Percentiles rank a stretch among this genome's conserved stretches.
Evolutionary conservation across 2,329 filamentous ascomycete species (phyloP).

Genomic region (Penicillium corylophilum): DNA sequence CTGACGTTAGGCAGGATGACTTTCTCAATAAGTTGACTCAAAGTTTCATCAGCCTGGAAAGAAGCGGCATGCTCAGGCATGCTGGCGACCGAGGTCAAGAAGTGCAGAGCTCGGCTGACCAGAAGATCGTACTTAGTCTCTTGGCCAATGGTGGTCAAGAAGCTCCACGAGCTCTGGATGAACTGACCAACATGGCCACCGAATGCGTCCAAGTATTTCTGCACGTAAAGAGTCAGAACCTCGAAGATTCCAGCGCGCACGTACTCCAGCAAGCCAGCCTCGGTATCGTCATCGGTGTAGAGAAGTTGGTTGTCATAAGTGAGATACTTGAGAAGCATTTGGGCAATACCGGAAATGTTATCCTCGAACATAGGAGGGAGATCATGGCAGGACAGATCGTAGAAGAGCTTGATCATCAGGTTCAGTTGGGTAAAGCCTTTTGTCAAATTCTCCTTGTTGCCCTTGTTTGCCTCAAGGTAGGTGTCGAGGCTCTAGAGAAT

Average conservation of each 20-base stretch:
- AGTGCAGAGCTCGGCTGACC: constrained; percentile 91
- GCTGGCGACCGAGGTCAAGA: constrained; percentile 83
- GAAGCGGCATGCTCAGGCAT: constrained; percentile 74
- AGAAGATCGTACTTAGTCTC: constrained; percentile 93
- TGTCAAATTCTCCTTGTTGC: constrained; percentile 71
- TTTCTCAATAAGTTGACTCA: constrained; percentile 89
- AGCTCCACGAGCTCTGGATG: constrained; percentile 84
- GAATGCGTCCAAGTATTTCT: constrained; percentile 96
- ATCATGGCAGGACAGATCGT: constrained; percentile 97
- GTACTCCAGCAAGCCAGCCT: constrained; percentile 78
- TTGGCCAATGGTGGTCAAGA: constrained; percentile 80
- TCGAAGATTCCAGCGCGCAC: constrained; percentile 95
- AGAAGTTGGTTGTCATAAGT: constrained; percentile 82
- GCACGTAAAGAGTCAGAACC: constrained; percentile 80
- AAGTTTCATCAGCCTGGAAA: constrained; percentile 78
- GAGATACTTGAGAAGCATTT: constrained; percentile 87
- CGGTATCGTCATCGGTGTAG: constrained; percentile 82
- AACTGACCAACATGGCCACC: constrained; percentile 76
- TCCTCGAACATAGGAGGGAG: constrained; percentile 93
- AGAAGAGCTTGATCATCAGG: constrained; percentile 85
- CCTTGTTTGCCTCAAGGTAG: constrained; percentile 69
- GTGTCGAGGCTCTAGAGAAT: constrained; percentile 45
- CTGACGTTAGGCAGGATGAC: constrained; percentile 92
- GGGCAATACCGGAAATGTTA: constrained; percentile 72
- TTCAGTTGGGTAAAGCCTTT: constrained; percentile 83